A percentile compares a stretch with the other conserved stretches of the same genome.
These are phyloP conservation scores for Leccinum disarticulatum DNA, from an alignment of 768 basidiomycete genomes.

Conservation along the genomic window DNA sequence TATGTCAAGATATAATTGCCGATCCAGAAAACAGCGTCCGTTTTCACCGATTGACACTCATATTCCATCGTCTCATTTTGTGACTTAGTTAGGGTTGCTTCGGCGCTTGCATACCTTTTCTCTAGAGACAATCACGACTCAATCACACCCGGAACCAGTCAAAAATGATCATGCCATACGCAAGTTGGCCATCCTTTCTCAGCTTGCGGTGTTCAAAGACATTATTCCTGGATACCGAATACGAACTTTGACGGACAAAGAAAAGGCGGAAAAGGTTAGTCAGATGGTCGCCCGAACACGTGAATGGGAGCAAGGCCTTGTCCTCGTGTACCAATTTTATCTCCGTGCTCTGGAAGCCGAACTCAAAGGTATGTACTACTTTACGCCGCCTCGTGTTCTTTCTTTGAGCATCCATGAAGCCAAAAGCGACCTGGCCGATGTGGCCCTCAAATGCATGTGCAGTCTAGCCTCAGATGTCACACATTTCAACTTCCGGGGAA, in stretches of 20 bases:
- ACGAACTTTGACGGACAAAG: constrained; percentile 83
- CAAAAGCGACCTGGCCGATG: constrained; percentile 62
- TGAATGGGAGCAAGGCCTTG: constrained; percentile 95
- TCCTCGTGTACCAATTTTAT: constrained; percentile 85
- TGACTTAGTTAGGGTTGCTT: constrained; percentile 75
- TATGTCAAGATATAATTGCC: constrained; percentile 91
- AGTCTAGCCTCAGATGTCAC: constrained; percentile 77
- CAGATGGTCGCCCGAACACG: constrained; percentile 88
- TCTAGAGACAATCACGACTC: constrained; percentile 68
- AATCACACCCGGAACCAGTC: constrained; percentile 67
- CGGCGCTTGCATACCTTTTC: constrained; percentile 88
- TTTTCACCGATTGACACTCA: constrained; percentile 12
- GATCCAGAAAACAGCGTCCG: constrained; percentile 95
- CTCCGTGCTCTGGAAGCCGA: constrained; percentile 83
- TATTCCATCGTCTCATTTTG: constrained; percentile 15
- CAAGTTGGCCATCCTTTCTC: constrained; percentile 84
- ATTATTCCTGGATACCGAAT: constrained; percentile 96
- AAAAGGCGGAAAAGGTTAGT: constrained; percentile 90
- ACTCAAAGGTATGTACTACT: constrained; percentile 59
- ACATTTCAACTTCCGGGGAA: constrained; percentile 96
- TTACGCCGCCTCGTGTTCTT: constrained; percentile 19
- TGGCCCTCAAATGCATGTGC: constrained; percentile 84
- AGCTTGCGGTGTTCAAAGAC: constrained; percentile 94
- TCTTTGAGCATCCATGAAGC: constrained; percentile 40
- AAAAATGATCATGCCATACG: constrained; percentile 80